Base-by-base conservation (phyloP, 148 eudicot genomes). In the Fagopyrum esculentum region DNA sequence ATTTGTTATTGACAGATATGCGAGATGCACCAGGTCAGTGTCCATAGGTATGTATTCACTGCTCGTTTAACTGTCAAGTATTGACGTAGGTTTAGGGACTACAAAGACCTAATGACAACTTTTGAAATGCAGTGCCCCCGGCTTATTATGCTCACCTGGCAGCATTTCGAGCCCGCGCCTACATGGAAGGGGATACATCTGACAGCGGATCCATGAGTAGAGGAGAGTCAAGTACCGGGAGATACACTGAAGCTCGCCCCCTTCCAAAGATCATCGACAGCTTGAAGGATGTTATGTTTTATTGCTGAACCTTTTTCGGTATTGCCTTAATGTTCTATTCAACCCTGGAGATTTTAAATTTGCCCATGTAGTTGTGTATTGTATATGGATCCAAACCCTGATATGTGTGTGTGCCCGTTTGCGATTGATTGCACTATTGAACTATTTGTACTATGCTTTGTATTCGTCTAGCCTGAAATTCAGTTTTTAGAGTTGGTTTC, bases 21-120 rank as follows among this genome's bases (percentile, higher is more conserved):
- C 92, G 7, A 83, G 98, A 61, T 94, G 98, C 74, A 94, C 98
- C 4, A 89, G 98, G 2, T 89, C 98, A 0, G 98, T 94, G 7
- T 94, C 98, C 0, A 63, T 94, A 29, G 98, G 98, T 93, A 49
- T 30, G 71, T 44, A 11, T 44, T 12, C 45, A 29, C 1, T 68
- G 13, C 45, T 15, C 44, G n/a, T 55, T 55, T 19, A 13, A 1
- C 56, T 51, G 16, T 51, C 56, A 15, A 2, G 56, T n/a, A 54
- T 54, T n/a, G 6, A n/a, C 15, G 17, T n/a, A 16, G n/a, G 7
- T n/a, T 2, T 60, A 26, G 8, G 22, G 35, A 8, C 29, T 22
- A 19, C 8, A 3, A 17, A 22, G 7, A 3, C 26, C 43, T 26
- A 60, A 60, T 40, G 16, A 45, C 26, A 15, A 17, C 54, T 46